A percentile compares a stretch with the other conserved stretches of the same genome.
phyloP scores from a whole-genome alignment of 495 filamentous ascomycete species.

The Trichoderma gamsii region DNA sequence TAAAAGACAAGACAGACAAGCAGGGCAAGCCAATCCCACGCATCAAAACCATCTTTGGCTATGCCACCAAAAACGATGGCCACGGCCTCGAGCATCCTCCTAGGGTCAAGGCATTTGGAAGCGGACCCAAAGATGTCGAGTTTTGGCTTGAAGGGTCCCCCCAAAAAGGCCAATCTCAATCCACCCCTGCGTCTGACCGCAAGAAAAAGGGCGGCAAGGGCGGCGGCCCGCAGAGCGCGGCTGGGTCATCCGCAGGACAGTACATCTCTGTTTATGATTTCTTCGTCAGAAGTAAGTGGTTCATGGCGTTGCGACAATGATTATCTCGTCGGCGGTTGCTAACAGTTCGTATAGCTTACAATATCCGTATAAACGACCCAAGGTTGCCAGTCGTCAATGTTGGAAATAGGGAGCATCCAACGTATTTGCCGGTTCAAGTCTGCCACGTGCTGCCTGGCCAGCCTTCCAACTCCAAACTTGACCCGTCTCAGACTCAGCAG shows the following conservation, averaged over 20 bases:
- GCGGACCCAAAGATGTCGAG: constrained; percentile 44
- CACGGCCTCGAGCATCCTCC: constrained; percentile 30
- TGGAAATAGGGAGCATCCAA: constrained; percentile 48
- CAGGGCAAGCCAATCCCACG: background rate
- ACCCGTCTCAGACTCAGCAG: constrained; percentile 43
- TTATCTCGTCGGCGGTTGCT: background rate
- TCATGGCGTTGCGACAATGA: background rate
- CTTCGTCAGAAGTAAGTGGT: constrained; percentile 43
- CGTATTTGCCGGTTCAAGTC: constrained; percentile 56
- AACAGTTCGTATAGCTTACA: constrained; percentile 11
- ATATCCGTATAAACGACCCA: constrained; percentile 17
- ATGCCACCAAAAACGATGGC: constrained; percentile 29
- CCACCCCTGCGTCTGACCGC: background rate
- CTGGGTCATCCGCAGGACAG: constrained; percentile 28
- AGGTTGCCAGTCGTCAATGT: constrained; percentile 57
- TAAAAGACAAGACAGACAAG: background rate
- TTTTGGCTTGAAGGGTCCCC: constrained; percentile 37
- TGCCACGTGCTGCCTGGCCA: constrained; percentile 58
- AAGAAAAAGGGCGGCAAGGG: background rate
- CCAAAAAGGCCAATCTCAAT: constrained; percentile 10
- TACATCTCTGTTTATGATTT: constrained; percentile 49
- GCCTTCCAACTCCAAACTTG: constrained; percentile 43
- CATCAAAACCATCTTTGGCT: background rate
- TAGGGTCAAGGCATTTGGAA: constrained; percentile 32
- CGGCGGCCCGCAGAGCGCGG: constrained; percentile 20